phyloP scores from a whole-genome alignment of 1,284 basidiomycete species.

The Pseudozyma sp. region DNA sequence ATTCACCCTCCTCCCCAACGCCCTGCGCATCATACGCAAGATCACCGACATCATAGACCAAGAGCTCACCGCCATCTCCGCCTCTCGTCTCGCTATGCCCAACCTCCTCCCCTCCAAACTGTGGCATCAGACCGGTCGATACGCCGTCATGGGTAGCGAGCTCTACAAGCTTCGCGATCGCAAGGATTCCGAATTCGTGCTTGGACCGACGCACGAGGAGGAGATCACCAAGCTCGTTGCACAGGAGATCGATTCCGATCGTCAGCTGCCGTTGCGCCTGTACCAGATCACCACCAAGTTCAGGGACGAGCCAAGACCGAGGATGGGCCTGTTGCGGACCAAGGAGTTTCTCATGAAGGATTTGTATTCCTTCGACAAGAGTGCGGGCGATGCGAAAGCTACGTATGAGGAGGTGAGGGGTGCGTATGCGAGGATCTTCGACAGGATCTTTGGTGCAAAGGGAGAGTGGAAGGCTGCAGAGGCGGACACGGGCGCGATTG shows the following conservation, averaged over 20 bases:
- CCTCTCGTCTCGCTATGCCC: slow-evolving; percentile 66
- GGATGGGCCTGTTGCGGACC: slow-evolving; percentile 68
- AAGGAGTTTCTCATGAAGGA: slow-evolving; percentile 70
- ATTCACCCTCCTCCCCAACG: slow-evolving; percentile 67
- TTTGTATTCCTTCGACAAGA: slow-evolving; percentile 68
- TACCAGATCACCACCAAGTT: slow-evolving; percentile 69
- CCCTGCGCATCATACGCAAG: slow-evolving; percentile 65
- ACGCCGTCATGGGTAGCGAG: slow-evolving; percentile 65
- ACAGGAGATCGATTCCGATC: slow-evolving; percentile 57
- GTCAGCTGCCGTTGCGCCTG: slow-evolving; percentile 65
- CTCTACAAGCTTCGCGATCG: slow-evolving; percentile 67
- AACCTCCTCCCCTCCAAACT: slow-evolving; percentile 61
- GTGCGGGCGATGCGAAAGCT: slow-evolving; percentile 13
- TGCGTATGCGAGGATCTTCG: slow-evolving; percentile 66
- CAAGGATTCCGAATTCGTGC: slow-evolving; percentile 61
- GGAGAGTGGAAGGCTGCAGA: slow-evolving; percentile 58
- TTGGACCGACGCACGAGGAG: slow-evolving; percentile 70
- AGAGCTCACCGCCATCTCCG: slow-evolving; percentile 63
- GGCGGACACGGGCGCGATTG: slow-evolving; percentile 70
- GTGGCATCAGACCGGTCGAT: slow-evolving; percentile 66
- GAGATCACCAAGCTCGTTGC: slow-evolving; percentile 68
- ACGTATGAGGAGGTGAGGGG: slow-evolving; percentile 65
- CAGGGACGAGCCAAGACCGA: slow-evolving; percentile 68
- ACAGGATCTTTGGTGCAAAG: slow-evolving; percentile 40
- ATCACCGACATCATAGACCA: slow-evolving; percentile 63